A percentile compares a stretch with the other conserved stretches of the same genome.
These are phyloP conservation scores for Vigna angularis DNA, from an alignment of 306 rosid species.

Conservation along the genomic window DNA sequence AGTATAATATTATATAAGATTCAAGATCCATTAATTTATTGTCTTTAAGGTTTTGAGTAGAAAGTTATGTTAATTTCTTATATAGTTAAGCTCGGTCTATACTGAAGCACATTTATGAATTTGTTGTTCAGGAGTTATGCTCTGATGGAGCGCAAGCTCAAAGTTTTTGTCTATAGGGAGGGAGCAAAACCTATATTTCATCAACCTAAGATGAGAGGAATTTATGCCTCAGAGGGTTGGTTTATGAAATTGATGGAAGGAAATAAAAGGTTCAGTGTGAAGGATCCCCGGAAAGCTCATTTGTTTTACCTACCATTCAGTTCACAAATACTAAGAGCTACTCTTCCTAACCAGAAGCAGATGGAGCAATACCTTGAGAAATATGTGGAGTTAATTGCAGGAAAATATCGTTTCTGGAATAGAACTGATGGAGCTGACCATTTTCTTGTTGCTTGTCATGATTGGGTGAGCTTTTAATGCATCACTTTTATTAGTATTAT, in stretches of 20 bases:
- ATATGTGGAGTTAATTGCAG: slow-evolving; percentile 68
- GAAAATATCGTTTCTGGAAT: slow-evolving; percentile 80
- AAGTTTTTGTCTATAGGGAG: slow-evolving; percentile 80
- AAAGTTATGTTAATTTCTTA: too few relatives aligned
- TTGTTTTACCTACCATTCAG: slow-evolving; percentile 87
- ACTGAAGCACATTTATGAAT: slow-evolving; percentile 26
- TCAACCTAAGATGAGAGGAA: slow-evolving; percentile 81
- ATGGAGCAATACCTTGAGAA: slow-evolving; percentile 68
- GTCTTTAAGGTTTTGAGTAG: too few relatives aligned
- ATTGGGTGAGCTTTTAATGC: slow-evolving; percentile 67
- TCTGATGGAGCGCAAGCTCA: slow-evolving; percentile 78
- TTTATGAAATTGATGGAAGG: slow-evolving; percentile 84
- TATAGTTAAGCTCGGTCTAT: background rate
- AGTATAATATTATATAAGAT: too few relatives aligned
- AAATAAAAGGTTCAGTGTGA: slow-evolving; percentile 66
- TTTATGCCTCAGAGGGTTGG: slow-evolving; percentile 98
- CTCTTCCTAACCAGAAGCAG: slow-evolving; percentile 51
- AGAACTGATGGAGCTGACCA: slow-evolving; percentile 89
- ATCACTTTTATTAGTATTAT: slow-evolving; percentile 20
- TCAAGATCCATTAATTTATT: too few relatives aligned
- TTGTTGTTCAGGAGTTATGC: slow-evolving; percentile 79
- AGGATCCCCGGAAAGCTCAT: slow-evolving; percentile 81
- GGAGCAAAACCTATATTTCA: slow-evolving; percentile 89
- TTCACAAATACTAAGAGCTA: slow-evolving; percentile 63
- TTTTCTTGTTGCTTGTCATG: slow-evolving; percentile 94